A percentile compares a stretch with the other conserved stretches of the same genome.
These are phyloP conservation scores for Peterozyma xylosa DNA, from an alignment of 805 yeast species.

Conservation along the genomic window DNA sequence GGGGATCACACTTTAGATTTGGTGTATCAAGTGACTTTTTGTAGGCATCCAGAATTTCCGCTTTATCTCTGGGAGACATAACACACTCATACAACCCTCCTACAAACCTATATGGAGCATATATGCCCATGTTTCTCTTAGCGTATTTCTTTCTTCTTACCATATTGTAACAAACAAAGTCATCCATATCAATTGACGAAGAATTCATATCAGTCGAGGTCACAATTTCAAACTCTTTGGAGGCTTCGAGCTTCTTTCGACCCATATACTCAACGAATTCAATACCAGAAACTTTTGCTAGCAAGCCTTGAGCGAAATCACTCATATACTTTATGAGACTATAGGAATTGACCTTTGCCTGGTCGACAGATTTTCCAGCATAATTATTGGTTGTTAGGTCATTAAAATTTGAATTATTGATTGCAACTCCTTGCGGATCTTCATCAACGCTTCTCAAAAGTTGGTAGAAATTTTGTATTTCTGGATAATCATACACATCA, in stretches of 20 bases:
- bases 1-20: conserved; percentile 25
- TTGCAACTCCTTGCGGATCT: neutral
- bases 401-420: neutral
- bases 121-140: conserved; percentile 33
- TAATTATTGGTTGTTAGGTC: neutral
- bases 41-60: conserved; percentile 8
- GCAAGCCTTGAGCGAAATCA: conserved; percentile 7
- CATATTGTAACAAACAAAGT: conserved; percentile 43
- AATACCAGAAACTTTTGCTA: neutral
- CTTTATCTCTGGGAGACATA: conserved; percentile 21
- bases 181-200: conserved; percentile 2
- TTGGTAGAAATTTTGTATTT: neutral
- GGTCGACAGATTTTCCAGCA: neutral
- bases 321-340: neutral
- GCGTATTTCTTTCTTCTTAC: conserved; percentile 52
- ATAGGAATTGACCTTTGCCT: neutral
- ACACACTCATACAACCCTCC: conserved; percentile 59
- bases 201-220: conserved; percentile 5
- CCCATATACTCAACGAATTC: conserved; percentile 3
- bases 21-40: conserved; percentile 8
- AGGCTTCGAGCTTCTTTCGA: conserved; percentile 1
- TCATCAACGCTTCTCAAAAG: neutral
- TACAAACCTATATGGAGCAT: conserved; percentile 49
- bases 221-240: conserved; percentile 3
- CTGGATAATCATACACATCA: conserved; percentile 1